Conservation (phyloP, 2,329 filamentous ascomycete species). For the Colletotrichum shisoi region DNA sequence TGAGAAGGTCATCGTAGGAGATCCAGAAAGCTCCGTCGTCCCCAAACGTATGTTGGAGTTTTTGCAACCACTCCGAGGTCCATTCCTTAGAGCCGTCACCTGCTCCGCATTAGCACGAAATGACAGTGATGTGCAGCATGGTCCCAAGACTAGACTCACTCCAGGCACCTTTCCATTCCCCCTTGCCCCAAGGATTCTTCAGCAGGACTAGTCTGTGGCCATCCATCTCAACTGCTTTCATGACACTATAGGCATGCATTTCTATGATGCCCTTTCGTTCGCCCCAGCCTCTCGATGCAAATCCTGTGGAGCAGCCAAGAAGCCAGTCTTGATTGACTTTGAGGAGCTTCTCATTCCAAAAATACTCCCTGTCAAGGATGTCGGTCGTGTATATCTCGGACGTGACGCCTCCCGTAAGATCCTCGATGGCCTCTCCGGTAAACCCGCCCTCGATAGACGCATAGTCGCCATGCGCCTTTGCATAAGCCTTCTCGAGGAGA, state of each 20-base stretch:
- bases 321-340: conserved; percentile 81
- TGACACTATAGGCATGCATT: conserved; percentile 68
- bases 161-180: conserved; percentile 84
- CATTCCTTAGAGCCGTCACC: conserved; percentile 77
- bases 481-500: conserved; percentile 80
- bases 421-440: conserved; percentile 65
- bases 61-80: conserved; percentile 75
- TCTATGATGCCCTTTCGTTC: conserved; percentile 66
- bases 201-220: conserved; percentile 70
- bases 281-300: conserved; percentile 56
- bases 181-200: conserved; percentile 81
- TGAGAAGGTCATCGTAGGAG: conserved; percentile 55
- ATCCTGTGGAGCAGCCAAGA: conserved; percentile 66
- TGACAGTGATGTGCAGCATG: not conserved
- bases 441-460: conserved; percentile 77
- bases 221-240: conserved; percentile 65
- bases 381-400: conserved; percentile 71
- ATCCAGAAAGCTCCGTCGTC: conserved; percentile 69
- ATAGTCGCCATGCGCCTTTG: conserved; percentile 83
- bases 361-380: conserved; percentile 72
- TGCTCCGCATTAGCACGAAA: conserved; percentile 41
- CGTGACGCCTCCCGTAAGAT: conserved; percentile 71
- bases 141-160: conserved; percentile 49
- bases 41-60: conserved; percentile 70
- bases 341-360: conserved; percentile 81